Conservation (phyloP, 139 green algal genomes). For the Chlamydomonas sp. region DNA sequence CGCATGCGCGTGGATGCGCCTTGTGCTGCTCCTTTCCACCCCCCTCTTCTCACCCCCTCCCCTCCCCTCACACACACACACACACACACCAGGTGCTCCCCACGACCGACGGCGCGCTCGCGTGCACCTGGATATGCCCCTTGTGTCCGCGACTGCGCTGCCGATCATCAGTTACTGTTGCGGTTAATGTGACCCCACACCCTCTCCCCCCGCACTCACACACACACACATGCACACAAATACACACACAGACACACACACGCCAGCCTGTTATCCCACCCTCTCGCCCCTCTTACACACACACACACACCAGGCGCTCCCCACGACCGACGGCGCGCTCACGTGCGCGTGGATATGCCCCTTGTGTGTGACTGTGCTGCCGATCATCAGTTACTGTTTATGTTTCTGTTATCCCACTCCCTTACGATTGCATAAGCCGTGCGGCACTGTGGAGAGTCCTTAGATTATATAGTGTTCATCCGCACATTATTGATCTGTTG, state of each 20-base stretch:
- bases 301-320: neutral
- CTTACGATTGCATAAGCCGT: neutral
- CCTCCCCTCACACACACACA: neutral
- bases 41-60: no score
- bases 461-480: no score
- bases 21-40: no score
- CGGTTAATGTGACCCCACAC: neutral
- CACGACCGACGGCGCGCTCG: neutral
- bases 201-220: no score
- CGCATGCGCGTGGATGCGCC: neutral
- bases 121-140: neutral
- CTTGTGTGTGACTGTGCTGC: no score
- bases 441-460: no score
- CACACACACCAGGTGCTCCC: neutral
- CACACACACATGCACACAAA: constrained; percentile 1
- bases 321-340: neutral
- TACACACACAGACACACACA: neutral
- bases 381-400: neutral
- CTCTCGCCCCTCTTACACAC: neutral
- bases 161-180: neutral
- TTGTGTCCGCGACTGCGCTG: no score
- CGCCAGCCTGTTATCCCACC: neutral
- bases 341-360: neutral
- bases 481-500: no score
- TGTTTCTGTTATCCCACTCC: neutral